Conservation (phyloP, 495 filamentous ascomycete genomes). For the Penicillium pulvis region DNA sequence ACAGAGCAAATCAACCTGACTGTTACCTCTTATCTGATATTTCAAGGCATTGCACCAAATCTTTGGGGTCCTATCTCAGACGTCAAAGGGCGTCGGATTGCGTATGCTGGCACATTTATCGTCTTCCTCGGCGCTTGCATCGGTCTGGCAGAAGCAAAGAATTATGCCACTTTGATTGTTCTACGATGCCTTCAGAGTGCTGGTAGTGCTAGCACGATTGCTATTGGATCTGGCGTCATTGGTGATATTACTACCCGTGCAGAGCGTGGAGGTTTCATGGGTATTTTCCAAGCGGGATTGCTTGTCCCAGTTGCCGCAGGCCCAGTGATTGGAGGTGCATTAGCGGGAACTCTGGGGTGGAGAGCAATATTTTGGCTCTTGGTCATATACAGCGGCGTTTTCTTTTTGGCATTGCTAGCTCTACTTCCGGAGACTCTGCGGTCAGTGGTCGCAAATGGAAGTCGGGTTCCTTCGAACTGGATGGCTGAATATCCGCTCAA, state of each 20-base stretch:
- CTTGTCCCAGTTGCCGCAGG: conserved; percentile 52
- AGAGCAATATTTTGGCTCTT: conserved; percentile 61
- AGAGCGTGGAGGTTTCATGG: conserved; percentile 58
- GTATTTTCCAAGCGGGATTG: conserved; percentile 52
- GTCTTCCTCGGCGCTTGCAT: conserved; percentile 52
- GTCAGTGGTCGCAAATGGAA: conserved; percentile 55
- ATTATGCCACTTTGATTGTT: conserved; percentile 49
- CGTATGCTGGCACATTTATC: conserved; percentile 48
- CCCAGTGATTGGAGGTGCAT: conserved; percentile 56
- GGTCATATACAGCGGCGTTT: conserved; percentile 47
- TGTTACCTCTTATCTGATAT: conserved; percentile 54
- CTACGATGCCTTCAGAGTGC: conserved; percentile 53
- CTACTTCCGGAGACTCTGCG: conserved; percentile 58
- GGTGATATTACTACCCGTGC: conserved; percentile 55
- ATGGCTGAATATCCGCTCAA: conserved; percentile 37
- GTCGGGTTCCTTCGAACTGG: conserved; percentile 18
- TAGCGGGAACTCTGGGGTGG: conserved; percentile 57
- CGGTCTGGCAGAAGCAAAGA: conserved; percentile 47
- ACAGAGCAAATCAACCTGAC: conserved; percentile 51
- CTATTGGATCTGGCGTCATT: conserved; percentile 58
- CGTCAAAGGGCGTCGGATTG: conserved; percentile 47
- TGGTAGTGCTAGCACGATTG: conserved; percentile 55
- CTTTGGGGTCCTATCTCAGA: conserved; percentile 56
- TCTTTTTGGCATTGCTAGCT: conserved; percentile 42
- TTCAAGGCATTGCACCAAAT: conserved; percentile 54